Conservation (phyloP, 108 stramenopile genomes). For the Discostella pseudostelligera region DNA sequence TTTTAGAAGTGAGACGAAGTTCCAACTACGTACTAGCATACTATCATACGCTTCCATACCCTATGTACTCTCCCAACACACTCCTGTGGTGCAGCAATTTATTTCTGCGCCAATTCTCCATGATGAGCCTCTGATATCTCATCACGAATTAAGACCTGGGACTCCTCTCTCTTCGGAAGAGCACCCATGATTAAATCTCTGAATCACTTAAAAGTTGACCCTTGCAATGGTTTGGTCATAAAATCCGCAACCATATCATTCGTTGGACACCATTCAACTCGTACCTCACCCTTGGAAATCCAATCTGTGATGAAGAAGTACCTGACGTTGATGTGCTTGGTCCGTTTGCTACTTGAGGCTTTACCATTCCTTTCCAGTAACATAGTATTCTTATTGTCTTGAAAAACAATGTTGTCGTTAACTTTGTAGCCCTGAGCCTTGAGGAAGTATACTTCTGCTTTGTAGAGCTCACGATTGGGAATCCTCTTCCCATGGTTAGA, state of each 20-base stretch:
- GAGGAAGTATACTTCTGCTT: neutral
- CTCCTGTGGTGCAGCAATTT: constrained; percentile 7
- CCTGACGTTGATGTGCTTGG: too few relatives aligned
- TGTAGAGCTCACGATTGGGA: neutral
- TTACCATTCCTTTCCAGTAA: neutral
- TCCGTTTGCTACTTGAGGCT: neutral
- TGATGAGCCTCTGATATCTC: neutral
- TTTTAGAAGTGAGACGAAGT: too few relatives aligned
- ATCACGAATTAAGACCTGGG: neutral
- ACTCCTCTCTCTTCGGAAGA: neutral
- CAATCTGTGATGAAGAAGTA: too few relatives aligned
- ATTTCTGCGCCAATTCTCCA: neutral
- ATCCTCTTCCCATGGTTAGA: neutral
- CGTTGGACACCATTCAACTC: neutral
- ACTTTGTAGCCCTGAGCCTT: too few relatives aligned
- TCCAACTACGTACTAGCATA: too few relatives aligned
- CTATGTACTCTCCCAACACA: too few relatives aligned
- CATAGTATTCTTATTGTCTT: constrained; percentile 2
- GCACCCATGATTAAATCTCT: neutral
- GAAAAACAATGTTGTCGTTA: constrained; percentile 16
- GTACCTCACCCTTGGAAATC: too few relatives aligned
- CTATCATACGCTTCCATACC: too few relatives aligned
- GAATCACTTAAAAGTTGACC: neutral
- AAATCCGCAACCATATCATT: constrained; percentile 44
- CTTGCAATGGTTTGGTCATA: constrained; percentile 40